Conservation (phyloP, 2,329 filamentous ascomycete species). For the Colletotrichum tropicale region DNA sequence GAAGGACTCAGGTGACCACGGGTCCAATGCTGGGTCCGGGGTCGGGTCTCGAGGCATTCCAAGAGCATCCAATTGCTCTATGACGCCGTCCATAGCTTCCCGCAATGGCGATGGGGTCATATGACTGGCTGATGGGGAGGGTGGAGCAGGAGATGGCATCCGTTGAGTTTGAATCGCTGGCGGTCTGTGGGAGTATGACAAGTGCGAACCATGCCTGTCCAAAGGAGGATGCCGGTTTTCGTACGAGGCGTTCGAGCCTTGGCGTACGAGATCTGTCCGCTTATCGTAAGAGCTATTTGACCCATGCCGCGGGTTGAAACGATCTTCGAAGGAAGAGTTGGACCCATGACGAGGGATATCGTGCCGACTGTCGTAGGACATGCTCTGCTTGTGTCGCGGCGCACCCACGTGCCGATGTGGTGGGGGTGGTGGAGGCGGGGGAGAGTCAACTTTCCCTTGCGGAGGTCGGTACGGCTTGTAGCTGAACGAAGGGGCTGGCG, state of each 20-base stretch:
- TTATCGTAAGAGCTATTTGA: conserved; percentile 47
- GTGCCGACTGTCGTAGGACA: conserved; percentile 31
- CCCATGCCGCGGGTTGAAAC: conserved; percentile 35
- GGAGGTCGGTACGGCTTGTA: conserved; percentile 33
- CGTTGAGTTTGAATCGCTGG: conserved; percentile 57
- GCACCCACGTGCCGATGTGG: conserved; percentile 74
- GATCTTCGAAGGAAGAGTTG: conserved; percentile 42
- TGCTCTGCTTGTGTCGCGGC: conserved; percentile 32
- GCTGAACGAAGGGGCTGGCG: conserved; percentile 39
- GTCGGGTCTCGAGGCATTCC: conserved; percentile 63
- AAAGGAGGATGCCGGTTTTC: conserved; percentile 26
- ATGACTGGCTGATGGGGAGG: conserved; percentile 69
- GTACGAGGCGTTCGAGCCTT: conserved; percentile 35
- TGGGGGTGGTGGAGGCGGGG: conserved; percentile 82
- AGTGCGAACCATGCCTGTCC: conserved; percentile 42
- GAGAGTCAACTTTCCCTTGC: conserved; percentile 54
- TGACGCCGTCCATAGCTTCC: conserved; percentile 97
- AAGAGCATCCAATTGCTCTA: conserved; percentile 92
- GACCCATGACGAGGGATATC: conserved; percentile 42
- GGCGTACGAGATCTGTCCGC: conserved; percentile 27
- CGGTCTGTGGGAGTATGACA: conserved; percentile 40
- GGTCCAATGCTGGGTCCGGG: conserved; percentile 64
- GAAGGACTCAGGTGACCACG: conserved; percentile 93
- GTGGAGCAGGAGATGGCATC: conserved; percentile 67
- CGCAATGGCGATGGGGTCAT: conserved; percentile 90